Evolutionary conservation across 2,329 filamentous ascomycete species (phyloP), one percentile per base, ranked within the genome.

Genomic region (Ophiostoma sp.): DNA sequence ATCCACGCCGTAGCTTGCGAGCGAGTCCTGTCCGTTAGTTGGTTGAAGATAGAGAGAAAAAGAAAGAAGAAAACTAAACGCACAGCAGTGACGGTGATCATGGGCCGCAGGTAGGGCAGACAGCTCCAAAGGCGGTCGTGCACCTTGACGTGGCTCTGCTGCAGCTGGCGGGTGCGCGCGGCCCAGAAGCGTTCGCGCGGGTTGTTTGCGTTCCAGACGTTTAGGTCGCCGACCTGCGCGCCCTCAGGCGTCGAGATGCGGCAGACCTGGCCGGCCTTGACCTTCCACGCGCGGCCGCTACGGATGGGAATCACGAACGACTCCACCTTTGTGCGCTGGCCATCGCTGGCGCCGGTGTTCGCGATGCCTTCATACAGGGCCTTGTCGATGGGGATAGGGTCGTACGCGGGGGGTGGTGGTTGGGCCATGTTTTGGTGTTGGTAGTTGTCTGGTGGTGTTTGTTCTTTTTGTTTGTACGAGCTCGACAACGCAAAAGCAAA

Each of bases 171-270:
- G 12, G 91, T 95, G 49, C 92, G 85, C 0, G 86, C 82, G 0
- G 92, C 91, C 92, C 91, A 96, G 80, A 96, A 92, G 58, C 87
- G 83, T 76, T 96, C 92, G 14, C 90, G 85, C 0, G 91, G 89
- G 76, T 95, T 93, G 71, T 87, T 79, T 5, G 83, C 81, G 73
- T 89, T 91, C 90, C 90, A 96, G 73, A 95, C 84, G 76, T 96
- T 96, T 18, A 95, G 79, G 74, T 95, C 92, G 67, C 91, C 90
- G 78, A 96, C 91, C 78, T 96, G 92, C 0, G 92, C 87, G 0
- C 92, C 92, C 67, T 88, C 81, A 0, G 90, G 90, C 0, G 91
- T 94, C 69, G 87, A 89, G 71, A 96, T 87, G 14, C 87, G 85
- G 70, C 91, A 85, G 68, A 95, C 84, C 65, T 83, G 83, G 3